Evolutionary conservation across 306 rosid species (phyloP), one percentile per base, ranked within the genome.

Genomic region (Vicia faba): DNA sequence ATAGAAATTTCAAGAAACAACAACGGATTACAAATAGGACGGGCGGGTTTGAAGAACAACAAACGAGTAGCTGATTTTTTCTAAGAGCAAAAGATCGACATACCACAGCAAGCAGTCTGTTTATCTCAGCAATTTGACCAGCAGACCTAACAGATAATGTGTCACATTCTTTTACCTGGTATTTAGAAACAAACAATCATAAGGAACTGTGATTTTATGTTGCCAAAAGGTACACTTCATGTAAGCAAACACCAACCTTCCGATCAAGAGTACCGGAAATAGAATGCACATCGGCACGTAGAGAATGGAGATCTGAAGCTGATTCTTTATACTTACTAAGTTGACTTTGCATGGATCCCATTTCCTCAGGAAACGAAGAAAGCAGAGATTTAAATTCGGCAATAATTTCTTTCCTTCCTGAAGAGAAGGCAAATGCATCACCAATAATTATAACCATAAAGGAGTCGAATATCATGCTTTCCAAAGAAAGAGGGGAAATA

Each of bases 341-440:
- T 66, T 90, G 89, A 71, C 69, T 83, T 78, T 93, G 96, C 99
- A 93, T 93, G 67, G 84, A 75, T 64, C 84, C 88, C 98, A 93
- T 93, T 79, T 89, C 83, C 67, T 85, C 91, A 31, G 99, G 99
- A 86, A 93, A 93, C 10, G 97, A 86, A 76, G 99, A 90, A 70
- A 90, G 82, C 83, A 93, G 69, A 50, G 90, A 78, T 79, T 79
- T 90, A 74, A 93, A 90, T 79, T 90, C 96, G 4, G 89, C 84
- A 76, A 93, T 79, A 64, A 93, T 69, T 76, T 86, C 87, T 80
- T 88, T 88, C 77, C 97, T 90, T 75, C 99, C 99, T 93, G 91
- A 71, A 82, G 55, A 28, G 20, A 80, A 59, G 70, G 44, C 19
- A 79, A 36, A 53, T 73, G 45, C 57, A 70, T 82, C 77, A 83